Conservation (phyloP, 2,329 filamentous ascomycete species). For the Diplodia sapinea region DNA sequence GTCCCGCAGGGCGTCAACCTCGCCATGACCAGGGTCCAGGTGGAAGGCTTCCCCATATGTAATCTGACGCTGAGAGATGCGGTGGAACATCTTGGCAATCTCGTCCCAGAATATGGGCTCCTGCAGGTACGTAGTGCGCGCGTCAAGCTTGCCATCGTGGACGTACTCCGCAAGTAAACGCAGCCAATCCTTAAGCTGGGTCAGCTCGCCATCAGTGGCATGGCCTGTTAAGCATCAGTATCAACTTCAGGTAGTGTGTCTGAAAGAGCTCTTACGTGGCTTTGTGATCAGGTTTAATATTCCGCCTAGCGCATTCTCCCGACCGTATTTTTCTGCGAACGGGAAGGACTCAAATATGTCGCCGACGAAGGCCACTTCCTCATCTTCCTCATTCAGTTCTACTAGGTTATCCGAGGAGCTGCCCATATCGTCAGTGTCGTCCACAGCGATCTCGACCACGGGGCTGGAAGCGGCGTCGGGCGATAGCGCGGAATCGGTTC, state of each 20-base stretch:
- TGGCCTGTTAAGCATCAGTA: constrained; percentile 1
- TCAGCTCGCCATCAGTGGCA: constrained; percentile 18
- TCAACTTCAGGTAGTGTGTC: not conserved
- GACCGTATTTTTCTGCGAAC: constrained; percentile 33
- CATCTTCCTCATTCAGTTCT: constrained; percentile 33
- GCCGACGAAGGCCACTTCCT: constrained; percentile 4
- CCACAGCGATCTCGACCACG: constrained; percentile 48
- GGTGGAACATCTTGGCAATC: constrained; percentile 40
- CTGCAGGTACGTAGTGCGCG: constrained; percentile 35
- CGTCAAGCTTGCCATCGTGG: constrained; percentile 3
- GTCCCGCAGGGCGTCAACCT: constrained; percentile 22
- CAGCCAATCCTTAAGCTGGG: constrained; percentile 17
- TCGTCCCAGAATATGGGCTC: constrained; percentile 46
- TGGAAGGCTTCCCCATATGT: constrained; percentile 35
- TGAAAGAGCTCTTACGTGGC: constrained; percentile 14
- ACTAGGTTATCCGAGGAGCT: constrained; percentile 34
- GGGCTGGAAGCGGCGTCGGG: constrained; percentile 40
- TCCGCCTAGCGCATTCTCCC: constrained; percentile 20
- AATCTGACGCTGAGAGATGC: constrained; percentile 36
- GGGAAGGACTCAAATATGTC: constrained; percentile 40
- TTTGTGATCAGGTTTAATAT: constrained; percentile 18
- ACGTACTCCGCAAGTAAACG: not conserved
- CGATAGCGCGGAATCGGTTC: constrained; percentile 29
- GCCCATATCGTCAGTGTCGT: constrained; percentile 39
- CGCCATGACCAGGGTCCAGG: constrained; percentile 4